phyloP scores from a whole-genome alignment of 225 moss, liverwort and hornwort genomes.

The Polytrichum commune region DNA sequence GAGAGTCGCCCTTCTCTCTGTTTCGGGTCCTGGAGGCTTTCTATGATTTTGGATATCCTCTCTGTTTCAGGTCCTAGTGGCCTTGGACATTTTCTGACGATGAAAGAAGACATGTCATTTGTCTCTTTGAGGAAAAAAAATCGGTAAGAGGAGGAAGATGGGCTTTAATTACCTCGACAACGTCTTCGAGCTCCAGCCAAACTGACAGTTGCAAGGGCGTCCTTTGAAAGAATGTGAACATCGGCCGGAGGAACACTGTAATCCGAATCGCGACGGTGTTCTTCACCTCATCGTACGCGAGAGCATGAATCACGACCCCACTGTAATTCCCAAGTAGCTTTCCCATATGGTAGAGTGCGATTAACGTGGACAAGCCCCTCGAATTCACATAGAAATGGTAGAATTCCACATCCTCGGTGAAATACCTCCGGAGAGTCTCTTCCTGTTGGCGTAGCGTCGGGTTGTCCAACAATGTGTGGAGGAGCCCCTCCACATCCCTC shows the following conservation, averaged over 20 bases:
- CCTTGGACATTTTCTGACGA: too few species aligned
- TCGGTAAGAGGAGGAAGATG: background rate
- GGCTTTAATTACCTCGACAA: slow-evolving; percentile 17
- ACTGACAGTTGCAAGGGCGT: slow-evolving; percentile 31
- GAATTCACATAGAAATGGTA: slow-evolving; percentile 46
- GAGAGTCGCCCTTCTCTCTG: too few species aligned
- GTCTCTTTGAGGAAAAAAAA: background rate
- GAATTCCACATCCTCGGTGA: slow-evolving; percentile 44
- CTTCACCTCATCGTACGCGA: slow-evolving; percentile 40
- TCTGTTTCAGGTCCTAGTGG: too few species aligned
- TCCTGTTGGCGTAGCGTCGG: slow-evolving; percentile 54
- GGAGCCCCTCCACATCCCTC: slow-evolving; percentile 41
- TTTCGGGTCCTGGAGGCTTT: too few species aligned
- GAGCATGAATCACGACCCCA: slow-evolving; percentile 42
- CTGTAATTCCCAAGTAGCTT: slow-evolving; percentile 53
- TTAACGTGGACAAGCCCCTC: slow-evolving; percentile 22
- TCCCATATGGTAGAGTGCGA: slow-evolving; percentile 39
- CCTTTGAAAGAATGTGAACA: slow-evolving; percentile 42
- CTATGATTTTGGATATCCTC: too few species aligned
- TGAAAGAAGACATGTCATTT: too few species aligned
- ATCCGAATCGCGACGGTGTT: slow-evolving; percentile 38
- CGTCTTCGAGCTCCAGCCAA: slow-evolving; percentile 58
- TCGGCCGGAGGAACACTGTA: slow-evolving; percentile 52
- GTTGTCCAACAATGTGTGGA: slow-evolving; percentile 47
- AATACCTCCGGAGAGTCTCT: slow-evolving; percentile 30